Evolutionary conservation across 306 rosid species (phyloP).

Genomic region (Delonix regia): DNA sequence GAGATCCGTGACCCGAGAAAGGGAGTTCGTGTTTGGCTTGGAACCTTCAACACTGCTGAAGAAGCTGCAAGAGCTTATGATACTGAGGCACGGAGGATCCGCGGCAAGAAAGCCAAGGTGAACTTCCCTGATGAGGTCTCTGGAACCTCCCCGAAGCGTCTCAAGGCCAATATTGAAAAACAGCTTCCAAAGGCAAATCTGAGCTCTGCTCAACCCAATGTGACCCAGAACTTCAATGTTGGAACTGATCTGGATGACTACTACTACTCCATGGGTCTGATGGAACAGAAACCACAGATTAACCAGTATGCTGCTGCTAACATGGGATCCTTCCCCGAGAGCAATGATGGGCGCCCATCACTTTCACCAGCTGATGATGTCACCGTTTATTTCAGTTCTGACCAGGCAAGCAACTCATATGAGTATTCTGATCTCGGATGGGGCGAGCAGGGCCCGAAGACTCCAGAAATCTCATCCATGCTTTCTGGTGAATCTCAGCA

Average conservation of each 20-base stretch:
- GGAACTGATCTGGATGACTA: constrained; percentile 47
- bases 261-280: constrained; percentile 47
- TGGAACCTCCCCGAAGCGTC: constrained; percentile 43
- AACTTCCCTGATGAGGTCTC: constrained; percentile 82
- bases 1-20: constrained; percentile 97
- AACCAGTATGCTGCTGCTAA: constrained; percentile 55
- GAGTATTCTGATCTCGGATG: constrained; percentile 74
- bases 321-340: constrained; percentile 44
- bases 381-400: constrained; percentile 61
- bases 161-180: constrained; percentile 51
- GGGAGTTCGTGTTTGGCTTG: constrained; percentile 99
- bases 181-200: constrained; percentile 43
- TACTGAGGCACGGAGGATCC: constrained; percentile 90
- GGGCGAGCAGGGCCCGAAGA: constrained; percentile 72
- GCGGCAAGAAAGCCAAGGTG: constrained; percentile 95
- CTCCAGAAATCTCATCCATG: constrained; percentile 86
- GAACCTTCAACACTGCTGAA: constrained; percentile 97
- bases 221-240: constrained; percentile 48
- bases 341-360: constrained; percentile 44
- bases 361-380: constrained; percentile 42
- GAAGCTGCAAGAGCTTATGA: constrained; percentile 99
- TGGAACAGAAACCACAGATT: constrained; percentile 73
- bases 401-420: constrained; percentile 81
- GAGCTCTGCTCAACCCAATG: constrained; percentile 48
- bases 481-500: constrained; percentile 59